phyloP scores from a whole-genome alignment of 805 yeast genomes.

The Kazachstania kunashirensis region DNA sequence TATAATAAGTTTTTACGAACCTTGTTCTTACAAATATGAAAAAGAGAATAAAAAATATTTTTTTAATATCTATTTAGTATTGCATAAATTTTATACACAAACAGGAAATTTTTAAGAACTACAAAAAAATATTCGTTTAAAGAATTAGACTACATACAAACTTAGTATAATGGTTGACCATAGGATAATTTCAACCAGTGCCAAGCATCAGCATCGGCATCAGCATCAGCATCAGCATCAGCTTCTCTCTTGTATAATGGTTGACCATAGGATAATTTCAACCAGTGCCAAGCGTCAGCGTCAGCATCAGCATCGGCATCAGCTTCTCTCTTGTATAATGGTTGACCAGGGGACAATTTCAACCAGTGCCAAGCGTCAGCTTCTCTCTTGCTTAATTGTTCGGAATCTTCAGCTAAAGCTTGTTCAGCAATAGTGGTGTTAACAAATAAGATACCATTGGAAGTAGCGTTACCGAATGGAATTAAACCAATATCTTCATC shows the following conservation, averaged over 20 bases:
- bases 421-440: constrained; percentile 26
- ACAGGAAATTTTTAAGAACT: too few relatives aligned
- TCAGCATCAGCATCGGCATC: constrained; percentile 24
- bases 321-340: constrained; percentile 26
- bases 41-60: too few relatives aligned
- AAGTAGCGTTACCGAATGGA: constrained; percentile 25
- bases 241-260: constrained; percentile 26
- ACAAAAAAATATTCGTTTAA: too few relatives aligned
- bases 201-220: constrained; percentile 25
- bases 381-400: constrained; percentile 19
- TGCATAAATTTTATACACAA: too few relatives aligned
- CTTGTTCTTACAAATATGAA: too few relatives aligned
- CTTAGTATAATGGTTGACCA: constrained; percentile 22
- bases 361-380: constrained; percentile 27
- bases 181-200: constrained; percentile 20
- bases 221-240: constrained; percentile 21
- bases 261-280: constrained; percentile 19
- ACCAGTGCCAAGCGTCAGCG: constrained; percentile 25
- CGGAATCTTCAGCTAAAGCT: constrained; percentile 5
- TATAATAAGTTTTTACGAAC: too few relatives aligned
- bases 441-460: constrained; percentile 23
- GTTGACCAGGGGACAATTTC: constrained; percentile 19
- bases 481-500: constrained; percentile 21
- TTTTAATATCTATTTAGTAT: too few relatives aligned
- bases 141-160: too few relatives aligned